Evolutionary conservation across 495 filamentous ascomycete species (phyloP).

Genomic region (Podospora anserina): DNA sequence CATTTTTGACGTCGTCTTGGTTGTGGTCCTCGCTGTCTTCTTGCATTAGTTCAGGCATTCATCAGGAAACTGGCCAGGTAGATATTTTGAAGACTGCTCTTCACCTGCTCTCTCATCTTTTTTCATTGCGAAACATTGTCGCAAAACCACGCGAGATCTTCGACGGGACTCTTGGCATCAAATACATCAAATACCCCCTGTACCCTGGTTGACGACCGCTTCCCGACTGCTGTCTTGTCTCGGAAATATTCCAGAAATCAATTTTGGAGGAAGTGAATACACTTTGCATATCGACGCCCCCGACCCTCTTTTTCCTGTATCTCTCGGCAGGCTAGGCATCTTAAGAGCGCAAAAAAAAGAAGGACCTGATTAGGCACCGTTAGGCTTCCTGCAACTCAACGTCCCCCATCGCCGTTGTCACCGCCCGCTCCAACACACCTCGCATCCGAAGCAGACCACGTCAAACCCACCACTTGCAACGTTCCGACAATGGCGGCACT

Average conservation of each 20-base stretch:
- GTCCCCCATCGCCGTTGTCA: not conserved
- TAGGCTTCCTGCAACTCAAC: slow-evolving; percentile 4
- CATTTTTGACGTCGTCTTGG: not conserved
- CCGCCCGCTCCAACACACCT: slow-evolving; percentile 4
- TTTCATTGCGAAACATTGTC: not conserved
- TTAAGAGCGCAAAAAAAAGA: not conserved
- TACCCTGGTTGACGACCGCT: not conserved
- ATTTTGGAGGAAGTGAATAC: not conserved
- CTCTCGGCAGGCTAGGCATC: not conserved
- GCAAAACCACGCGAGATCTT: not conserved
- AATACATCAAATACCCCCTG: not conserved
- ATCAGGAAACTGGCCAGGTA: not conserved
- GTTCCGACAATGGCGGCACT: slow-evolving; percentile 39
- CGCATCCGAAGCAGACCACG: slow-evolving; percentile 12
- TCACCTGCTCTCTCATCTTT: not conserved
- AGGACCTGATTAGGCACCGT: slow-evolving; percentile 2
- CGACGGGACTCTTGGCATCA: not conserved
- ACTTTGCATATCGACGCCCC: not conserved
- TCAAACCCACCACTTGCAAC: slow-evolving; percentile 14
- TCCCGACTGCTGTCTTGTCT: not conserved
- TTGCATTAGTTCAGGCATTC: not conserved
- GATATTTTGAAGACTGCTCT: not conserved
- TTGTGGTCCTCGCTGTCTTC: not conserved
- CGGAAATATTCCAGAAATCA: not conserved
- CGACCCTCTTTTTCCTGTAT: not conserved